Conservation (phyloP, 2,329 filamentous ascomycete genomes). For the Cercospora citrullina region DNA sequence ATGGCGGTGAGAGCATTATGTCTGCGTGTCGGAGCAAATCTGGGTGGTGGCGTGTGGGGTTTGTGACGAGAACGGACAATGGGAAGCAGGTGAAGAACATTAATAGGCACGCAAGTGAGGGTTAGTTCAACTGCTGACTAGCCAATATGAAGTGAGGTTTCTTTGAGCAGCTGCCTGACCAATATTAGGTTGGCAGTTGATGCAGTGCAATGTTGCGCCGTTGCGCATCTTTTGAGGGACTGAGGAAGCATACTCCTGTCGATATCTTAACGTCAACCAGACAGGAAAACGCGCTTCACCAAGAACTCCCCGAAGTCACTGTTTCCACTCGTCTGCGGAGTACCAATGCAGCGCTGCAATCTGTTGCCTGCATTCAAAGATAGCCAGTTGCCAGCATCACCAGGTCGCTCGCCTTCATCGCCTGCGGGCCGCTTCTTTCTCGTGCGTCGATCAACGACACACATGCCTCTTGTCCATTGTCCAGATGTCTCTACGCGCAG, state of each 20-base stretch:
- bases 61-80: not conserved
- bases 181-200: not conserved
- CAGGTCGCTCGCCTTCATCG: slow-evolving; percentile 59
- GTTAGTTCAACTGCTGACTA: not conserved
- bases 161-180: not conserved
- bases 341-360: slow-evolving; percentile 68
- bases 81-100: not conserved
- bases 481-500: slow-evolving; percentile 85
- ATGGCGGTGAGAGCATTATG: not conserved
- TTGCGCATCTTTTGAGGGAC: not conserved
- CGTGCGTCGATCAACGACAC: slow-evolving; percentile 73
- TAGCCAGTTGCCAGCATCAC: slow-evolving; percentile 76
- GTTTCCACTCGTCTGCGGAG: slow-evolving; percentile 67
- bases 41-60: not conserved
- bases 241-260: not conserved
- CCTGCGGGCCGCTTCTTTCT: slow-evolving; percentile 53
- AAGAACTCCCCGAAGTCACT: slow-evolving; percentile 44
- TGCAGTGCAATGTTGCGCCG: not conserved
- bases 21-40: not conserved
- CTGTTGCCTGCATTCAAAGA: slow-evolving; percentile 74
- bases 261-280: not conserved
- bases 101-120: not conserved
- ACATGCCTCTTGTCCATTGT: slow-evolving; percentile 91
- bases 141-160: not conserved
- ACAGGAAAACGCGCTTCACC: slow-evolving; percentile 25